phyloP scores from a whole-genome alignment of 495 filamentous ascomycete genomes.

The Ramalina peruviana region DNA sequence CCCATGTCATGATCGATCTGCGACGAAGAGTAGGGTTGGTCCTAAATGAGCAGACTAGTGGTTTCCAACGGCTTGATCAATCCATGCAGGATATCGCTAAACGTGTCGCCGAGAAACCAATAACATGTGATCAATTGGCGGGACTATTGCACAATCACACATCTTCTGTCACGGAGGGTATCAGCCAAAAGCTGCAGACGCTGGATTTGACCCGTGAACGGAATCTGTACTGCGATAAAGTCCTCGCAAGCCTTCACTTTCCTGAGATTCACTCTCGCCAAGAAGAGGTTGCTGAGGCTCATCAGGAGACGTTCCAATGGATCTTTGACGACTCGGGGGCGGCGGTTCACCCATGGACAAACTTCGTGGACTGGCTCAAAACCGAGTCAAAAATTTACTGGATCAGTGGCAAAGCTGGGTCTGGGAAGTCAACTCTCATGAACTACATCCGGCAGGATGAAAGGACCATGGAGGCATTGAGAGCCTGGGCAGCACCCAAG shows the following conservation, averaged over 20 bases:
- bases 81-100: background rate
- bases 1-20: no score
- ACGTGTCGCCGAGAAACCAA: background rate
- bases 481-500: constrained; percentile 19
- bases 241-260: background rate
- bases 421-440: constrained; percentile 35
- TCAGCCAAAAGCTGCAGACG: no score
- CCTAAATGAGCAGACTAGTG: no score
- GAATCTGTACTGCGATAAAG: background rate
- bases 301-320: background rate
- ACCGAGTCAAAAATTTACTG: constrained; percentile 21
- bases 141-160: background rate
- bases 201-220: background rate
- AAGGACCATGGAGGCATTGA: constrained; percentile 10
- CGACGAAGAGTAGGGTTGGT: no score
- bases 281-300: background rate
- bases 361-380: constrained; percentile 21
- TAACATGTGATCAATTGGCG: background rate
- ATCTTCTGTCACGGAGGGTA: background rate
- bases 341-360: background rate
- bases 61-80: background rate
- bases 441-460: constrained; percentile 19
- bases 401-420: constrained; percentile 29
- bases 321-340: background rate
- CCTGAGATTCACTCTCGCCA: background rate